Conservation (phyloP, 495 filamentous ascomycete species). For the Aspergillus cavernicola region DNA sequence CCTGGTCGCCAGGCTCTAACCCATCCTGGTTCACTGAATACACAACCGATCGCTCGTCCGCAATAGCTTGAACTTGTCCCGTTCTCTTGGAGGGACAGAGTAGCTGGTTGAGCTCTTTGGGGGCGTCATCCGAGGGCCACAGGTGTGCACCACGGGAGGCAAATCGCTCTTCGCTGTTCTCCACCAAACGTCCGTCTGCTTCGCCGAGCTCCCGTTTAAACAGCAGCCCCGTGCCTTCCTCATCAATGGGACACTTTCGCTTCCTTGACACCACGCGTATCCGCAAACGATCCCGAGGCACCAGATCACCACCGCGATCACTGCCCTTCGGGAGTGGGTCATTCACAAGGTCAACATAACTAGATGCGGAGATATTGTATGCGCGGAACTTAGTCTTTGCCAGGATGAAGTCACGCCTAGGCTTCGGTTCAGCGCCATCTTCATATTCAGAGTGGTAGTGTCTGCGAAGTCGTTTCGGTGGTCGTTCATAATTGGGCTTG, state of each 20-base stretch:
- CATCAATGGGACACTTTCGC: slow-evolving; percentile 36
- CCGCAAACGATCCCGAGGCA: slow-evolving; percentile 47
- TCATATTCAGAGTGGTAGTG: slow-evolving; percentile 47
- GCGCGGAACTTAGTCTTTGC: slow-evolving; percentile 56
- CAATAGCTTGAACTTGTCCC: slow-evolving; percentile 47
- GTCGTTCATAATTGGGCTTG: slow-evolving; percentile 36
- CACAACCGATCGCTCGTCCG: slow-evolving; percentile 58
- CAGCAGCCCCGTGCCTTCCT: slow-evolving; percentile 31
- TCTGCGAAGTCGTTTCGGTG: slow-evolving; percentile 36
- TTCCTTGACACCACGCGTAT: slow-evolving; percentile 49
- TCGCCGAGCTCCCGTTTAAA: slow-evolving; percentile 32
- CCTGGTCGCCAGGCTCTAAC: slow-evolving; percentile 33
- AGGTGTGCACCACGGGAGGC: slow-evolving; percentile 45
- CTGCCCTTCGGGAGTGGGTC: slow-evolving; percentile 34
- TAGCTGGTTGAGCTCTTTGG: slow-evolving; percentile 46
- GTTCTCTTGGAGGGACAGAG: slow-evolving; percentile 52
- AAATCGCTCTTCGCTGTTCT: slow-evolving; percentile 46
- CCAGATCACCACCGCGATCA: slow-evolving; percentile 24
- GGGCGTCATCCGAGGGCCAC: slow-evolving; percentile 57
- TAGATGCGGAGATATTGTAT: slow-evolving; percentile 55
- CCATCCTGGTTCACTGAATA: slow-evolving; percentile 54
- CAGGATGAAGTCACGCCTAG: slow-evolving; percentile 48
- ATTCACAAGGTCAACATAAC: slow-evolving; percentile 65
- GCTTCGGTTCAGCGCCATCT: slow-evolving; percentile 34
- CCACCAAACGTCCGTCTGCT: slow-evolving; percentile 22